phyloP scores from a whole-genome alignment of 495 filamentous ascomycete genomes.

The Oidiodendron maius region DNA sequence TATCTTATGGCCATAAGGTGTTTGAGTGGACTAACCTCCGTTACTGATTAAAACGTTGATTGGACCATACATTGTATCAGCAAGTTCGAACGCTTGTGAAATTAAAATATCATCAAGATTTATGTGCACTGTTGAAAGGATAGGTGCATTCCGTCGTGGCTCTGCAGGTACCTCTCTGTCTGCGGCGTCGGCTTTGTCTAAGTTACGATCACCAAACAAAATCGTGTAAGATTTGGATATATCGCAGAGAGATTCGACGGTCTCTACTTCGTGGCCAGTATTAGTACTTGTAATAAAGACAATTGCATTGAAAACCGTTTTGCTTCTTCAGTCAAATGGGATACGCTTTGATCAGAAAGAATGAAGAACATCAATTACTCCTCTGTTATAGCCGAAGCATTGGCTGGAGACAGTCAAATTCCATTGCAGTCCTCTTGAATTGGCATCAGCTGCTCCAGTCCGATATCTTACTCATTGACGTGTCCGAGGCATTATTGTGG shows the following conservation, averaged over 20 bases:
- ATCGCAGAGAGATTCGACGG: conserved; percentile 35
- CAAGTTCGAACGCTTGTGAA: conserved; percentile 26
- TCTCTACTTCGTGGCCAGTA: conserved; percentile 45
- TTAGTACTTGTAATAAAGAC: conserved; percentile 37
- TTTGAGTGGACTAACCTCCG: conserved; percentile 42
- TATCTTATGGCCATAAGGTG: neutral
- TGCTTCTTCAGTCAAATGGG: too few species aligned
- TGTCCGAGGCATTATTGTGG: too few species aligned
- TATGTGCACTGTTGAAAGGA: conserved; percentile 32
- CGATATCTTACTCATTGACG: too few species aligned
- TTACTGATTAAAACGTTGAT: conserved; percentile 59
- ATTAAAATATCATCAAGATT: conserved; percentile 45
- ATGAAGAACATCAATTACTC: neutral
- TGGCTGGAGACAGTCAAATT: neutral
- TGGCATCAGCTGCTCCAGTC: too few species aligned
- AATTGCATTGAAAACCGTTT: conserved; percentile 24
- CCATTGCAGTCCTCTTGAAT: too few species aligned
- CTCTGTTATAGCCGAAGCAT: neutral
- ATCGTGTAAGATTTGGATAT: conserved; percentile 39
- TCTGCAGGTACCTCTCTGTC: conserved; percentile 26
- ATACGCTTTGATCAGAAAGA: too few species aligned
- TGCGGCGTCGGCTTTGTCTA: conserved; percentile 40
- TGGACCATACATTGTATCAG: conserved; percentile 26
- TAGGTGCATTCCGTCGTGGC: conserved; percentile 29
- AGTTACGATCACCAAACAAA: conserved; percentile 36